Evolutionary conservation across 2,329 filamentous ascomycete genomes (phyloP).

Genomic region (Fusarium heterosporum): DNA sequence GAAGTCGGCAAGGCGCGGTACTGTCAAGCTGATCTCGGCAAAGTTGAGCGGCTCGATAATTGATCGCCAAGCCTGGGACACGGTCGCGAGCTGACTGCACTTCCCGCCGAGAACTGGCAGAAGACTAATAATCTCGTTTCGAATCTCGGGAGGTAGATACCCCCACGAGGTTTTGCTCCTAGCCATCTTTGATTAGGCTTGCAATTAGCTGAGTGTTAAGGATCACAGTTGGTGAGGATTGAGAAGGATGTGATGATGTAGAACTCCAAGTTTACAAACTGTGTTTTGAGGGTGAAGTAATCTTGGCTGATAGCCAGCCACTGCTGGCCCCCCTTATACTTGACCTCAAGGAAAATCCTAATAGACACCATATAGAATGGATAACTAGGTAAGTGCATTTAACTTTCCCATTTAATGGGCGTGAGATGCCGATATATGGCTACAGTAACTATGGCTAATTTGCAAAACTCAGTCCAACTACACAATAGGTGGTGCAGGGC

Average conservation of each 20-base stretch:
- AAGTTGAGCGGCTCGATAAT: conserved; percentile 46
- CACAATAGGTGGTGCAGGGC: too few species aligned
- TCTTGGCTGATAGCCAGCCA: background rate
- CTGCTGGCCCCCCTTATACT: background rate
- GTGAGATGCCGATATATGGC: background rate
- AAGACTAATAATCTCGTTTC: conserved; percentile 29
- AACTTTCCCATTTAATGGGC: background rate
- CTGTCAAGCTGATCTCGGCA: conserved; percentile 44
- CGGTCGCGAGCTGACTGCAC: conserved; percentile 36
- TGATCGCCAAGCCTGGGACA: conserved; percentile 42
- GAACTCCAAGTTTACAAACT: background rate
- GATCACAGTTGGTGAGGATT: background rate
- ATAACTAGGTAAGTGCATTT: background rate
- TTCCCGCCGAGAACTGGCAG: conserved; percentile 33
- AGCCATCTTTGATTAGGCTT: conserved; percentile 34
- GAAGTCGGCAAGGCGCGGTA: conserved; percentile 35
- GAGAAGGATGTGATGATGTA: conserved; percentile 2
- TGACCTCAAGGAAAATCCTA: background rate
- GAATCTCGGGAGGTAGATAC: conserved; percentile 34
- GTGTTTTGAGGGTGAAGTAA: background rate
- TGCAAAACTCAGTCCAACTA: too few species aligned
- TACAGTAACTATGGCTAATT: too few species aligned
- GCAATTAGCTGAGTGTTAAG: conserved; percentile 25
- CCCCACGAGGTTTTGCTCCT: conserved; percentile 21
- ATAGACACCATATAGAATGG: background rate